Percentiles rank a stretch among this genome's conserved stretches.
Evolutionary conservation across 306 rosid genomes (phyloP).

Genomic region (Vachellia pachyceras): DNA sequence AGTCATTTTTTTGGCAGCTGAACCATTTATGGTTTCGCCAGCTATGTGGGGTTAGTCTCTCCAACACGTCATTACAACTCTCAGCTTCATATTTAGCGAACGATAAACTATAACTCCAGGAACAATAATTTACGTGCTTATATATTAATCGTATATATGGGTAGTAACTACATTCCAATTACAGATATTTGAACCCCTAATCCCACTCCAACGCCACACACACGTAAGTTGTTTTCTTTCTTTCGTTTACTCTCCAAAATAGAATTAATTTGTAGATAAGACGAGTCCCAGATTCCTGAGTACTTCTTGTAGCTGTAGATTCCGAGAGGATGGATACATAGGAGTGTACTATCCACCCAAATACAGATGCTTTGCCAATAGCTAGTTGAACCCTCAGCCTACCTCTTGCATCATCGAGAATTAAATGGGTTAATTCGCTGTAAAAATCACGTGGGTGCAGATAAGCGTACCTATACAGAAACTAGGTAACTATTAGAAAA

Average conservation of each 20-base stretch:
- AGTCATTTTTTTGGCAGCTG: background rate
- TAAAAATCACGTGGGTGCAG: background rate
- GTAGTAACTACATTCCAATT: conserved; percentile 4
- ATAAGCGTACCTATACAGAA: conserved; percentile 8
- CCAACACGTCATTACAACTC: background rate
- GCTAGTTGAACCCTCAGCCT: conserved; percentile 18
- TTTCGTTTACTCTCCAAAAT: conserved; percentile 1
- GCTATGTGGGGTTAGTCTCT: background rate
- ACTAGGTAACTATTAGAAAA: conserved; percentile 27
- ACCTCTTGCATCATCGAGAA: conserved; percentile 39
- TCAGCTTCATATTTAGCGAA: background rate
- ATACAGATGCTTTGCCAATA: background rate
- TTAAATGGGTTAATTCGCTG: conserved; percentile 14
- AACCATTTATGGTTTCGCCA: background rate
- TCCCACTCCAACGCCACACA: conserved; percentile 30
- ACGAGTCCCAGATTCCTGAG: background rate
- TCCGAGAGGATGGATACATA: background rate
- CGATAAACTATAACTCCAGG: background rate
- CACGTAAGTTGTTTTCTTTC: background rate
- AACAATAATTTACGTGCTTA: conserved; percentile 11
- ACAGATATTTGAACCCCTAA: conserved; percentile 13
- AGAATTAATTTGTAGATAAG: background rate
- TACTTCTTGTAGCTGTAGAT: background rate
- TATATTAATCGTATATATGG: background rate
- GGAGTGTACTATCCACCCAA: background rate